phyloP scores from a whole-genome alignment of 371 early-diverging fungal genomes.

The Apophysomyces sp. region DNA sequence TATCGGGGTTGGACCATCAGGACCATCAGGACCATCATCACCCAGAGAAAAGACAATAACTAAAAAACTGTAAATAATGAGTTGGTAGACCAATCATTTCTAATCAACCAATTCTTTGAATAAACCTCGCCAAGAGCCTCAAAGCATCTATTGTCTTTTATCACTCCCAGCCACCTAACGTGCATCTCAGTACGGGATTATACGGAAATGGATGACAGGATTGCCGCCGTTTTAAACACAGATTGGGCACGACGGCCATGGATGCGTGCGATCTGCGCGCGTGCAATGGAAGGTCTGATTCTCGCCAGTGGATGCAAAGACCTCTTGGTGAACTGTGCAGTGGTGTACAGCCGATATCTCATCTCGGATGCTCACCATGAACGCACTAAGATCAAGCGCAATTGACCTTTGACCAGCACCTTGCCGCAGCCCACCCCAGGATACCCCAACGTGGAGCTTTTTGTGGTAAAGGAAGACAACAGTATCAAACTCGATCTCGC shows the following conservation, averaged over 20 bases:
- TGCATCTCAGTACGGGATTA: slow-evolving; percentile 7
- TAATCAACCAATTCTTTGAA: too few relatives aligned
- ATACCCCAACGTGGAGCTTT: slow-evolving; percentile 14
- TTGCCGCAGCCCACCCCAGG: slow-evolving; percentile 7
- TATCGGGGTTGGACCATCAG: too few relatives aligned
- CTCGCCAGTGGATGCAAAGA: slow-evolving; percentile 5
- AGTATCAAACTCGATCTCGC: slow-evolving; percentile 18
- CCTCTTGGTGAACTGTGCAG: slow-evolving; percentile 13
- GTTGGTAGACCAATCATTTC: too few relatives aligned
- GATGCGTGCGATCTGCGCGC: slow-evolving; percentile 10
- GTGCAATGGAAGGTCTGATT: slow-evolving; percentile 10
- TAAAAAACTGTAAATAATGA: too few relatives aligned
- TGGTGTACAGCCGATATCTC: slow-evolving; percentile 13
- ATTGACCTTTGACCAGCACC: slow-evolving; percentile 9
- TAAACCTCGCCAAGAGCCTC: too few relatives aligned
- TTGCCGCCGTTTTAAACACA: slow-evolving; percentile 5
- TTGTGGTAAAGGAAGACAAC: slow-evolving; percentile 13
- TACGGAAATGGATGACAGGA: slow-evolving; percentile 7
- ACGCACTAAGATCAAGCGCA: slow-evolving; percentile 6
- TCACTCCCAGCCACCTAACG: slow-evolving; percentile 2
- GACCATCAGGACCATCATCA: too few relatives aligned
- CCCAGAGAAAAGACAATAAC: too few relatives aligned
- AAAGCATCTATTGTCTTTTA: too few relatives aligned
- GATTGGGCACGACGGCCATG: slow-evolving; percentile 9
- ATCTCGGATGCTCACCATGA: slow-evolving; percentile 11